Evolutionary conservation across 2,329 filamentous ascomycete genomes (phyloP).

Genomic region (Alternaria rosae): DNA sequence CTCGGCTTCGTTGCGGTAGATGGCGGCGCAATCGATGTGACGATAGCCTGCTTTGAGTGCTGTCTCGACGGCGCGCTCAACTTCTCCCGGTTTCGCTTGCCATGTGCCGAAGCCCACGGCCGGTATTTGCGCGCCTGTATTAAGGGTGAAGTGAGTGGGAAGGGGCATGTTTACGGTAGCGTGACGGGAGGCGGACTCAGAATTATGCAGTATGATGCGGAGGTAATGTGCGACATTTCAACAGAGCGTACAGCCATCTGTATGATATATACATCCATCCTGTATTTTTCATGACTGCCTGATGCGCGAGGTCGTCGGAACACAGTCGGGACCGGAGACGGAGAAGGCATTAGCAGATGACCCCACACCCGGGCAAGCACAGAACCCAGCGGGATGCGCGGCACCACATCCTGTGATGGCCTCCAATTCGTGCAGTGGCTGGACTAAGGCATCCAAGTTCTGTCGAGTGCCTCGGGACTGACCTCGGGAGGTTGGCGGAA

Average conservation of each 20-base stretch:
- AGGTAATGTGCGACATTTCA: background rate
- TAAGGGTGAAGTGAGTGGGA: constrained; percentile 58
- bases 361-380: background rate
- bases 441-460: background rate
- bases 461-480: background rate
- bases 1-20: constrained; percentile 78
- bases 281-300: background rate
- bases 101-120: constrained; percentile 79
- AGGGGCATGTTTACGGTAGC: constrained; percentile 22
- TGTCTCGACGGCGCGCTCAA: constrained; percentile 67
- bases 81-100: constrained; percentile 72
- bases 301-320: background rate
- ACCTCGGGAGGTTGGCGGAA: background rate
- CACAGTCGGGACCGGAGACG: background rate
- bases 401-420: background rate
- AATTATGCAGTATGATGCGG: background rate
- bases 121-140: constrained; percentile 77
- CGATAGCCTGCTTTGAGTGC: constrained; percentile 73
- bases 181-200: background rate
- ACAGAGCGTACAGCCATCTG: background rate
- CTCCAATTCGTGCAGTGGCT: background rate
- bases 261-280: background rate
- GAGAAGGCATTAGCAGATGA: background rate
- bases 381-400: background rate
- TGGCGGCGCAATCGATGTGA: constrained; percentile 76